phyloP scores from a whole-genome alignment of 2,329 filamentous ascomycete genomes.

The Aureobasidium mangrovei region DNA sequence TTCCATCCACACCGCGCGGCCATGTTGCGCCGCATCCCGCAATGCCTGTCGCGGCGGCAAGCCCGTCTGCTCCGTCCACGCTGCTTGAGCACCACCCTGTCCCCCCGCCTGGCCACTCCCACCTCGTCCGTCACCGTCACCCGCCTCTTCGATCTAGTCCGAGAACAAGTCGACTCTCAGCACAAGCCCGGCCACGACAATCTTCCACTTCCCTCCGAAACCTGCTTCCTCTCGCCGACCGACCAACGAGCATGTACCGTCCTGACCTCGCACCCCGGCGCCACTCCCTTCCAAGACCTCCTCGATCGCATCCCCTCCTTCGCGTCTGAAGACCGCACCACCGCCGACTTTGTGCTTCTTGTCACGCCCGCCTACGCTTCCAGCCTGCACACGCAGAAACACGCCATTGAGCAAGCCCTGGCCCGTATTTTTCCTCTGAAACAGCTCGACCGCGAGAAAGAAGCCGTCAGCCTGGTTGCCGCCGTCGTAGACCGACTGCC shows the following conservation, averaged over 20 bases:
- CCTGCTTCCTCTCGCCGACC: background rate
- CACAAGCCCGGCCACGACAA: too few species aligned
- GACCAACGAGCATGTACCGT: constrained; percentile 6
- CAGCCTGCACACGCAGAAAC: background rate
- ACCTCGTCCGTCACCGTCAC: background rate
- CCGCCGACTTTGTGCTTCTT: constrained; percentile 10
- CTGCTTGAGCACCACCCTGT: background rate
- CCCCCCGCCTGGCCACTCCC: background rate
- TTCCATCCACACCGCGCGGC: background rate
- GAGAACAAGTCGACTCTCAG: too few species aligned
- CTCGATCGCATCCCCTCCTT: constrained; percentile 8
- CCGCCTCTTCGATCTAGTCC: too few species aligned
- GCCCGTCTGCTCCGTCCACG: background rate
- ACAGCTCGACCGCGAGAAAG: background rate
- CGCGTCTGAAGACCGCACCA: background rate
- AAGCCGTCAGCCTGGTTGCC: constrained; percentile 12
- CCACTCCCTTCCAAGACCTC: background rate
- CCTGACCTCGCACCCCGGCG: constrained; percentile 2
- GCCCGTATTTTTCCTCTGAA: constrained; percentile 4
- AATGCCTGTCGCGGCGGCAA: constrained; percentile 5
- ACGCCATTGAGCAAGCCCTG: constrained; percentile 4
- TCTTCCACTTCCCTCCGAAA: too few species aligned
- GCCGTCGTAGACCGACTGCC: constrained; percentile 17
- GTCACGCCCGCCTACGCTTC: constrained; percentile 15
- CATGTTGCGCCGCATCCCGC: constrained; percentile 6